These are phyloP conservation scores for Boletales sp. DNA, from an alignment of 768 basidiomycete species.

Conservation along the genomic window DNA sequence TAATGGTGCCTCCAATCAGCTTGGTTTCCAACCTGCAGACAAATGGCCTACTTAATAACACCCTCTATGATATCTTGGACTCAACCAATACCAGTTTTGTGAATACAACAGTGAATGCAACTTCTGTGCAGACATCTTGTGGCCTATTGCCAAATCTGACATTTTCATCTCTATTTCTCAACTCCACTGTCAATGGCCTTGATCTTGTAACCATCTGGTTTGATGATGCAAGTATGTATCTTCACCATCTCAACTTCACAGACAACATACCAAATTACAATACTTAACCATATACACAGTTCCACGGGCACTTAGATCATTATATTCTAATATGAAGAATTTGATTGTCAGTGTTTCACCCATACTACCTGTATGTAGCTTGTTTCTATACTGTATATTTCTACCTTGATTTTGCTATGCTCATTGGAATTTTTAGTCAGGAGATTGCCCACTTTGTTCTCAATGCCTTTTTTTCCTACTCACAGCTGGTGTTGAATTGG, in stretches of 20 bases:
- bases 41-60: slow-evolving; percentile 9
- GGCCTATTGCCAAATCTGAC: slow-evolving; percentile 9
- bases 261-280: not conserved
- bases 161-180: not conserved
- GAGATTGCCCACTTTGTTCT: too few species aligned
- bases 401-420: too few species aligned
- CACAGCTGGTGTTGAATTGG: slow-evolving; percentile 6
- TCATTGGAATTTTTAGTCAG: too few species aligned
- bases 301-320: too few species aligned
- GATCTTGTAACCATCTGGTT: not conserved
- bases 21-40: not conserved
- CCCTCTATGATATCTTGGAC: slow-evolving; percentile 9
- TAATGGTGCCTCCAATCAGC: not conserved
- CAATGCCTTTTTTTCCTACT: slow-evolving; percentile 6
- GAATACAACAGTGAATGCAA: slow-evolving; percentile 11
- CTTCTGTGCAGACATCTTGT: slow-evolving; percentile 6
- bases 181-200: not conserved
- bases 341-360: too few species aligned
- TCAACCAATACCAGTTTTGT: not conserved
- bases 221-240: not conserved
- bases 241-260: too few species aligned
- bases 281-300: too few species aligned
- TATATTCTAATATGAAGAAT: too few species aligned
- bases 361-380: too few species aligned
- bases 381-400: too few species aligned